Percentiles rank a stretch among this genome's conserved stretches.
Conservation (phyloP, 176 grass and related monocot genomes). For the Bothriochloa decipiens region DNA sequence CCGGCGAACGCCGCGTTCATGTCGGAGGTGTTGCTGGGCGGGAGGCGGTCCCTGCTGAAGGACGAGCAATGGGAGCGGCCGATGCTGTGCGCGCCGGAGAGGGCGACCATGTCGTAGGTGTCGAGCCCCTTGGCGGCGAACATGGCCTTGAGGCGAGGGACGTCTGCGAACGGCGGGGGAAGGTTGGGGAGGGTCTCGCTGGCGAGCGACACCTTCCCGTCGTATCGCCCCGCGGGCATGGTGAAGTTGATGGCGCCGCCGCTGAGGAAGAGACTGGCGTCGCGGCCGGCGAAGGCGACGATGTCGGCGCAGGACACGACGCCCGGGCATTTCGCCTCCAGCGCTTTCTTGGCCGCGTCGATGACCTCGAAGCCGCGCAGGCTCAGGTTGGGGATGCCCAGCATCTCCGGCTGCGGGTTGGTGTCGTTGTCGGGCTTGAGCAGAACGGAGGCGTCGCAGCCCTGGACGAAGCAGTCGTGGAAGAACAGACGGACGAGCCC, state of each 20-base stretch:
- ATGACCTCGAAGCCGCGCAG: constrained; percentile 39
- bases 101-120: constrained; percentile 28
- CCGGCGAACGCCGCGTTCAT: constrained; percentile 18
- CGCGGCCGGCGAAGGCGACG: constrained; percentile 56
- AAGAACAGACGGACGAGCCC: constrained; percentile 60
- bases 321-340: constrained; percentile 42
- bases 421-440: constrained; percentile 27
- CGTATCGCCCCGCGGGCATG: constrained; percentile 49
- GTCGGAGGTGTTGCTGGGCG: neutral
- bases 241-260: neutral
- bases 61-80: constrained; percentile 47
- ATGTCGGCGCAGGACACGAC: constrained; percentile 52
- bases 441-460: constrained; percentile 62
- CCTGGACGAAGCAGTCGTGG: constrained; percentile 71
- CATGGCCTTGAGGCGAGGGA: neutral
- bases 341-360: constrained; percentile 14
- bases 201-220: constrained; percentile 40
- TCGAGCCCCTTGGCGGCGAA: constrained; percentile 38
- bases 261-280: constrained; percentile 39
- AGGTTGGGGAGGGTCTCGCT: constrained; percentile 29
- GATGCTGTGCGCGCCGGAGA: constrained; percentile 36
- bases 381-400: constrained; percentile 12
- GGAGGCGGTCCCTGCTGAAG: constrained; percentile 17
- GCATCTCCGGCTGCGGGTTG: constrained; percentile 35
- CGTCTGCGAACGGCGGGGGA: constrained; percentile 19